phyloP scores from a whole-genome alignment of 306 rosid genomes.

The Castanea mollissima region DNA sequence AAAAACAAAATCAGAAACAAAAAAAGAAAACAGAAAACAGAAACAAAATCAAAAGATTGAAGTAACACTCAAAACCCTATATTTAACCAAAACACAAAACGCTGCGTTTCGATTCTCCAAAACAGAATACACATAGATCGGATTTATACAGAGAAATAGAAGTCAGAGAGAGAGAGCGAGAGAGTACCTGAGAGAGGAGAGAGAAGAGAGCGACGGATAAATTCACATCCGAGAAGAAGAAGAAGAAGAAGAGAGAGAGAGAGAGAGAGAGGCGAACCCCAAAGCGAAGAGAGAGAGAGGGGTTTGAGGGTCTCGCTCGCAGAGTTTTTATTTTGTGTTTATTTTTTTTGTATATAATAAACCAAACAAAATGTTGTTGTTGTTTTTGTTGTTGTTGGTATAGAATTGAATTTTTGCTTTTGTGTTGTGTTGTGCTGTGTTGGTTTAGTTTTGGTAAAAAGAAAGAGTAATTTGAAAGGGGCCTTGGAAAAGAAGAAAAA shows the following conservation, averaged over 20 bases:
- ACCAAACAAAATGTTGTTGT: background rate
- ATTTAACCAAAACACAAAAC: background rate
- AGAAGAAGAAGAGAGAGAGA: conserved; percentile 7
- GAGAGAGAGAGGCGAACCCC: conserved; percentile 46
- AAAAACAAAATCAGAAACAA: background rate
- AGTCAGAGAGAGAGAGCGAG: background rate
- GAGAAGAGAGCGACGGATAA: conserved; percentile 30
- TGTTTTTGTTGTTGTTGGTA: background rate
- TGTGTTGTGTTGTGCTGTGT: too few relatives aligned
- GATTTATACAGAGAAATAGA: conserved; percentile 5
- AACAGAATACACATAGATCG: conserved; percentile 16
- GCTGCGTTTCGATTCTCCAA: background rate
- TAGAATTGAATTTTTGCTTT: too few relatives aligned
- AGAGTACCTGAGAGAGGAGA: conserved; percentile 62
- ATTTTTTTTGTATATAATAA: conserved; percentile 6
- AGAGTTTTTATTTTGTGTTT: background rate
- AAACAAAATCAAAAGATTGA: conserved; percentile 12
- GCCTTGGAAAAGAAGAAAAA: conserved; percentile 21
- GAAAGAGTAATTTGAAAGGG: conserved; percentile 4
- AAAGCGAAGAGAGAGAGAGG: conserved; percentile 31
- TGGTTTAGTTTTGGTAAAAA: too few relatives aligned
- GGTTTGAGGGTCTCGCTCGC: conserved; percentile 34
- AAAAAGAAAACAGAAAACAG: conserved; percentile 23
- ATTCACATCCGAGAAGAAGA: conserved; percentile 54
- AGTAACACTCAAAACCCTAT: conserved; percentile 5